Evolutionary conservation across 2,329 filamentous ascomycete genomes (phyloP).

Genomic region (Penicillium sp.): DNA sequence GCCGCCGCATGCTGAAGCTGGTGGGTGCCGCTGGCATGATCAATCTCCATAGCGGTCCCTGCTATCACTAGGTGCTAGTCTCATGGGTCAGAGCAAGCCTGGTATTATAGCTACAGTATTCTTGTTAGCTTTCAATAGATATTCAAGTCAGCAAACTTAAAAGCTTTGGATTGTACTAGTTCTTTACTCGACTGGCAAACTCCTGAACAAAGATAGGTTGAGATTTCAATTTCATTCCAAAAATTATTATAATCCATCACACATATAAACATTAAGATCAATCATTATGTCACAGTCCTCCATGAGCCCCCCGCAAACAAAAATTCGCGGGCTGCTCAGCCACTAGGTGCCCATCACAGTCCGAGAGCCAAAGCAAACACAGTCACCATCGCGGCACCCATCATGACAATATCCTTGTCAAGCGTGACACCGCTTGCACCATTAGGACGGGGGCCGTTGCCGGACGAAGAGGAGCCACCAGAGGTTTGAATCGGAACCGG

Average conservation of each 20-base stretch:
- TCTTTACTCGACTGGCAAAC: not conserved
- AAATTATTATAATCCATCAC: not conserved
- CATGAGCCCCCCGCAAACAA: not conserved
- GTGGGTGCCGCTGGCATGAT: too few relatives aligned
- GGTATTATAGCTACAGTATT: too few relatives aligned
- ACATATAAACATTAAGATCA: not conserved
- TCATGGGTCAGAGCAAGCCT: too few relatives aligned
- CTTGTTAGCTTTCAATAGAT: too few relatives aligned
- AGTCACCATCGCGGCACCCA: not conserved
- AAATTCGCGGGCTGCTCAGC: not conserved
- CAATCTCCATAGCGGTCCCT: too few relatives aligned
- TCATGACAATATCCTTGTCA: not conserved
- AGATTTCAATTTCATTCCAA: not conserved
- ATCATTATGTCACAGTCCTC: not conserved
- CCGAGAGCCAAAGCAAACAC: slow-evolving; percentile 20
- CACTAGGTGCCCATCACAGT: slow-evolving; percentile 7
- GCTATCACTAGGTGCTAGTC: too few relatives aligned
- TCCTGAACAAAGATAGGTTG: not conserved
- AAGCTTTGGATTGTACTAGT: too few relatives aligned
- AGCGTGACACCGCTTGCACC: not conserved
- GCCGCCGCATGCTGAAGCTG: too few relatives aligned
- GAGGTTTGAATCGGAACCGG: slow-evolving; percentile 8
- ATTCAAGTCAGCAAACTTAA: too few relatives aligned
- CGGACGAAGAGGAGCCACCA: not conserved
- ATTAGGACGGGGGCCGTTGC: not conserved